Evolutionary conservation across 768 basidiomycete genomes (phyloP), one percentile per base, ranked within the genome.

Genomic region (Nidularia sp.): DNA sequence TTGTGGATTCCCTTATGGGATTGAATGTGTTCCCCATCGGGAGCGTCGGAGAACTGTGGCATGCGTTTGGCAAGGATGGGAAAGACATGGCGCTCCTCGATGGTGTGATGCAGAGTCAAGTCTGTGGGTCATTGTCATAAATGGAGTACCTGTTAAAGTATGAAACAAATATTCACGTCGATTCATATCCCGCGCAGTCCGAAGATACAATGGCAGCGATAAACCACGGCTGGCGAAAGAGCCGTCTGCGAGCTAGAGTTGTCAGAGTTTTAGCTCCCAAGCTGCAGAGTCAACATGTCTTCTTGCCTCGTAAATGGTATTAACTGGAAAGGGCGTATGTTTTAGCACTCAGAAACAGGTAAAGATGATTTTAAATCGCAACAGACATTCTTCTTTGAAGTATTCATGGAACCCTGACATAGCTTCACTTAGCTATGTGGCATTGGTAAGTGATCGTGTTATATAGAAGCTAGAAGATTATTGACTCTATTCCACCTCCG

Each of bases 1-100:
- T 77, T 69, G 56, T 84, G 80, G n/a, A 84, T 83, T 4, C 62
- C 72, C 50, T 71, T 69, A 55, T 83, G 81, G 3, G 78, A 78
- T 51, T 70, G 67, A 29, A 79, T 57, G 57, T 83, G 81, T 8
- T 64, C 70, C 34, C 72, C 73, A 48, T 74, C 68, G 13, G 66
- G 62, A 45, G 65, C 58, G 7, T 63, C 62, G 3, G 71, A 61
- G 56, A 84, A 83, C 57, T 73, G 61, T 9, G 76, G 72, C 73
- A 84, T 79, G 29, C 65, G 66, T 55, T 71, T 70, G 0, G 71
- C 80, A 10, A 84, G 67, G 4, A 74, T 54, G 1, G 81, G 81
- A 61, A 83, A 84, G 29, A 83, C 60, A 53, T 74, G 66, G 10
- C 66, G 62, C 60, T 83, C 80, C 56, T 82, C 81, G 53, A 79